These are phyloP conservation scores for Gardenia jasminoides DNA, from an alignment of 257 asterid species.

Conservation along the genomic window DNA sequence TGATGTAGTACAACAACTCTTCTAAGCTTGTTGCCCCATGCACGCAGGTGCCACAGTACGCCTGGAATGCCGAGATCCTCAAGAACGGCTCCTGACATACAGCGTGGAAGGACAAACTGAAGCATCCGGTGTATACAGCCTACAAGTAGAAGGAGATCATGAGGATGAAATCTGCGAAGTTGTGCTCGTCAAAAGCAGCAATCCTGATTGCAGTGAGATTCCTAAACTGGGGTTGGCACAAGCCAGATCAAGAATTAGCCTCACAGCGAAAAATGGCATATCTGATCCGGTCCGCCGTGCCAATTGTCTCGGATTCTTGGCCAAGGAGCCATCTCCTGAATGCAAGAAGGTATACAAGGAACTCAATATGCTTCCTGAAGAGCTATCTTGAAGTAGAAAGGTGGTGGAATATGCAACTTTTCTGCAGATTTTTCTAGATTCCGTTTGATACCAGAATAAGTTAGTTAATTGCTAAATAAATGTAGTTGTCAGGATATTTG, in stretches of 20 bases:
- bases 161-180: slow-evolving; percentile 47
- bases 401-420: too few species aligned
- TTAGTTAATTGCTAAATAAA: too few species aligned
- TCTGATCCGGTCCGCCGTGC: slow-evolving; percentile 33
- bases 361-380: slow-evolving; percentile 21
- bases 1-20: too few species aligned
- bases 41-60: slow-evolving; percentile 50
- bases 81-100: slow-evolving; percentile 28
- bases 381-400: not conserved
- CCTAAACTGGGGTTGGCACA: slow-evolving; percentile 20
- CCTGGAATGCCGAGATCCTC: slow-evolving; percentile 41
- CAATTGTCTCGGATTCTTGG: slow-evolving; percentile 55
- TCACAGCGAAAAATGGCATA: slow-evolving; percentile 41
- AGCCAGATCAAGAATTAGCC: slow-evolving; percentile 26
- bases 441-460: too few species aligned
- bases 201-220: slow-evolving; percentile 35
- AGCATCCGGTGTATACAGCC: slow-evolving; percentile 33
- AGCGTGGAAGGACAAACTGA: slow-evolving; percentile 35
- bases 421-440: too few species aligned
- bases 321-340: slow-evolving; percentile 18
- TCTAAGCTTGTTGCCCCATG: too few species aligned
- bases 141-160: slow-evolving; percentile 46
- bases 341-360: slow-evolving; percentile 40
- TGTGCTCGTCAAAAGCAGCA: slow-evolving; percentile 31
- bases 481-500: too few species aligned